Evolutionary conservation across 495 filamentous ascomycete species (phyloP).

Genomic region (Delitschia confertaspora): DNA sequence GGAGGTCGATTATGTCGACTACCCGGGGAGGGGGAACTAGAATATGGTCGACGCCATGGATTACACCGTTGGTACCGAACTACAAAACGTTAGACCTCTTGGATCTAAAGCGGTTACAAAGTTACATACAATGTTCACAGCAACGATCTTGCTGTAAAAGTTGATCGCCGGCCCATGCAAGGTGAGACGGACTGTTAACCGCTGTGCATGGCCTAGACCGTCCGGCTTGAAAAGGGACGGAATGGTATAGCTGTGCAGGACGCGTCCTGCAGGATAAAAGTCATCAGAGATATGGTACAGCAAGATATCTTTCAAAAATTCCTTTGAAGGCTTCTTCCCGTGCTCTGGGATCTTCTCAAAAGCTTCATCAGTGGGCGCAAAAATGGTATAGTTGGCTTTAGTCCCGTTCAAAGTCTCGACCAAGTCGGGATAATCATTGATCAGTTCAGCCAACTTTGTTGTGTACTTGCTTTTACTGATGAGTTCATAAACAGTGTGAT

Average conservation of each 20-base stretch:
- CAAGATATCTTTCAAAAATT: constrained; percentile 55
- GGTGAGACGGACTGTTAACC: constrained; percentile 51
- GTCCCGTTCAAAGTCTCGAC: constrained; percentile 62
- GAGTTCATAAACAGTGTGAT: constrained; percentile 67
- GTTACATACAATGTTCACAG: constrained; percentile 54
- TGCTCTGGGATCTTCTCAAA: constrained; percentile 59
- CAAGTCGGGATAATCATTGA: constrained; percentile 62
- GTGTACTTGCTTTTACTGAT: constrained; percentile 67
- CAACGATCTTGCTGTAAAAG: constrained; percentile 57
- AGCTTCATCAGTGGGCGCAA: constrained; percentile 67
- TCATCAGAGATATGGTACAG: constrained; percentile 62
- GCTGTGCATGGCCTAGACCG: constrained; percentile 54
- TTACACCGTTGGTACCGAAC: constrained; percentile 63
- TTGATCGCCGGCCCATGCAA: constrained; percentile 59
- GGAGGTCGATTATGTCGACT: constrained; percentile 50
- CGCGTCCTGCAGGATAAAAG: constrained; percentile 49
- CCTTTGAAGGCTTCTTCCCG: constrained; percentile 48
- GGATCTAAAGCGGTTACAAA: background rate
- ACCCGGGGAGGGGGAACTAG: constrained; percentile 63
- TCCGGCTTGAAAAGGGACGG: constrained; percentile 52
- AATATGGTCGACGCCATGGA: constrained; percentile 64
- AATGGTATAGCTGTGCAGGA: constrained; percentile 59
- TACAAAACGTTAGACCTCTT: constrained; percentile 21
- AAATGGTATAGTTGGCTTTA: constrained; percentile 62
- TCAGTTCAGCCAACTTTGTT: constrained; percentile 60